A percentile compares a stretch with the other conserved stretches of the same genome.
Evolutionary conservation across 108 stramenopile genomes (phyloP).

Genomic region (Hondaea fermentalgiana): DNA sequence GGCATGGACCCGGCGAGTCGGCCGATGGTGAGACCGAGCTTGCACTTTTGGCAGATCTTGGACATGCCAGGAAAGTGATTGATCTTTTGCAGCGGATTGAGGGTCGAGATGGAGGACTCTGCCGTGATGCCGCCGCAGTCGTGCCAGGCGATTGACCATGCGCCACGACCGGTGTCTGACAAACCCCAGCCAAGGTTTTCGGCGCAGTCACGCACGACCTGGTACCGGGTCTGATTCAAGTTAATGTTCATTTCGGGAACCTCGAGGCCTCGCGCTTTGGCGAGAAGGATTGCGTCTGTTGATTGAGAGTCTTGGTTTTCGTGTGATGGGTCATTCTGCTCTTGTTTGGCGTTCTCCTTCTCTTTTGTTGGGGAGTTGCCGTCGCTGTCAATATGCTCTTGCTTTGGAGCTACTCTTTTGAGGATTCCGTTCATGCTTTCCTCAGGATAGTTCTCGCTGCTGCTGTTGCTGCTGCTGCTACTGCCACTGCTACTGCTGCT

Average conservation of each 20-base stretch:
- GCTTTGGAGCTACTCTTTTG: too few relatives aligned
- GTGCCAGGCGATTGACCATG: neutral
- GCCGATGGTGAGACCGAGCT: conserved; percentile 65
- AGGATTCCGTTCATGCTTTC: too few relatives aligned
- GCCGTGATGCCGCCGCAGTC: conserved; percentile 14
- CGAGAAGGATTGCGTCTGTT: too few relatives aligned
- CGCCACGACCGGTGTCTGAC: neutral
- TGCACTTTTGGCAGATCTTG: conserved; percentile 62
- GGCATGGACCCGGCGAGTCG: conserved; percentile 59
- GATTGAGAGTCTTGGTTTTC: too few relatives aligned
- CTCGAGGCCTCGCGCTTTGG: neutral
- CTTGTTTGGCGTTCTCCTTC: too few relatives aligned
- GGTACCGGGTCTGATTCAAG: neutral
- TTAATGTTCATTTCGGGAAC: neutral
- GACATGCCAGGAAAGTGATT: conserved; percentile 81
- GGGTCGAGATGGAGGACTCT: neutral
- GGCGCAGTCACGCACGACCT: neutral
- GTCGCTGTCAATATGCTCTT: too few relatives aligned
- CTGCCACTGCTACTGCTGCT: too few relatives aligned
- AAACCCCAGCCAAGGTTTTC: neutral
- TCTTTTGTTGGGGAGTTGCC: neutral
- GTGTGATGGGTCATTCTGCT: too few relatives aligned
- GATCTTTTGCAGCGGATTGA: conserved; percentile 6
- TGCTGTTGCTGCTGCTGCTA: too few relatives aligned
- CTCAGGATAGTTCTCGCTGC: too few relatives aligned